Percentiles rank a stretch among this genome's conserved stretches.
Evolutionary conservation across 129 eudicot species (phyloP).

Genomic region (Helianthus annuus): HanXRQr2.0-SUNRISE NC_035438.2:70872357-70872856

Average conservation of each 20-base stretch:
- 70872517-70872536: conserved; percentile 68
- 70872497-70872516: conserved; percentile 72
- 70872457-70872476: conserved; percentile 67
- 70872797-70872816: conserved; percentile 83
- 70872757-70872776: conserved; percentile 92
- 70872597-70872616: conserved; percentile 79
- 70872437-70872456: conserved; percentile 72
- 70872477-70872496: conserved; percentile 68
- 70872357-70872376: conserved; percentile 52
- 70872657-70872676: conserved; percentile 77
- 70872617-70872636: conserved; percentile 84
- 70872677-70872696: conserved; percentile 92
- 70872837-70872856: neutral
- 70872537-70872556: conserved; percentile 90
- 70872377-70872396: conserved; percentile 53
- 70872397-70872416: conserved; percentile 45
- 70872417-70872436: conserved; percentile 44
- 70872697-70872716: conserved; percentile 95
- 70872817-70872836: neutral
- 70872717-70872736: conserved; percentile 91
- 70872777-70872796: conserved; percentile 89
- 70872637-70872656: conserved; percentile 86
- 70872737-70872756: conserved; percentile 89
- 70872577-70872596: conserved; percentile 80
- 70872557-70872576: conserved; percentile 80